These are phyloP conservation scores for Amylocarpus encephaloides DNA, from an alignment of 2,329 filamentous ascomycete genomes.

Conservation along the genomic window DNA sequence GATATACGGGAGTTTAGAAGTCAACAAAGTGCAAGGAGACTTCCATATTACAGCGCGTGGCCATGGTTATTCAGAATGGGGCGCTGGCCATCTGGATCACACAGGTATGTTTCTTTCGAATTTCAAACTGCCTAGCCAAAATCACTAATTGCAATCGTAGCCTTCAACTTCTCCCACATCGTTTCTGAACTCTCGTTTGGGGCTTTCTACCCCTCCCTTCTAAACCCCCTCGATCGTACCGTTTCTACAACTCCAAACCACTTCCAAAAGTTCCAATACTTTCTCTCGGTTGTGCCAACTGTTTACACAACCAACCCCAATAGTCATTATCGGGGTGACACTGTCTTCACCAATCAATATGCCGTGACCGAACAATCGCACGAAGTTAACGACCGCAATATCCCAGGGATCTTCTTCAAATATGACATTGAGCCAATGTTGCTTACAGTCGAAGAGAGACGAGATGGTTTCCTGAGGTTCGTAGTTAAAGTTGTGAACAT, in stretches of 20 bases:
- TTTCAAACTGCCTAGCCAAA: not conserved
- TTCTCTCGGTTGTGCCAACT: conserved; percentile 89
- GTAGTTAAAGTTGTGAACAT: conserved; percentile 84
- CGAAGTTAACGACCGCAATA: conserved; percentile 58
- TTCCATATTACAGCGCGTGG: conserved; percentile 96
- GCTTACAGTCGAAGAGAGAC: conserved; percentile 75
- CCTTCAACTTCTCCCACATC: conserved; percentile 97
- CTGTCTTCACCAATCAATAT: conserved; percentile 93
- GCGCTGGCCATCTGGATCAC: conserved; percentile 71
- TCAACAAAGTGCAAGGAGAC: conserved; percentile 96
- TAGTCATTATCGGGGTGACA: conserved; percentile 37
- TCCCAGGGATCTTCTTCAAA: conserved; percentile 95
- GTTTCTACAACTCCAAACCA: conserved; percentile 66
- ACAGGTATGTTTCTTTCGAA: conserved; percentile 46
- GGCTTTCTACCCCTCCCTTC: conserved; percentile 87
- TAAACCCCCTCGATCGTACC: conserved; percentile 91
- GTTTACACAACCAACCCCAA: conserved; percentile 66
- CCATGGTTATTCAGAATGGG: conserved; percentile 84
- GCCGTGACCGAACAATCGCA: conserved; percentile 86
- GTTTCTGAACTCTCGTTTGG: conserved; percentile 95
- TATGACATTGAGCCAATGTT: conserved; percentile 97
- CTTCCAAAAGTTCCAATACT: conserved; percentile 98
- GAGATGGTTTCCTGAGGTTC: conserved; percentile 68
- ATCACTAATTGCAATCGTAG: conserved; percentile 40
- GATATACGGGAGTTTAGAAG: conserved; percentile 80